A percentile compares a stretch with the other conserved stretches of the same genome.
Evolutionary conservation across 1,284 basidiomycete species (phyloP).

Genomic region (Athelia sp.): DNA sequence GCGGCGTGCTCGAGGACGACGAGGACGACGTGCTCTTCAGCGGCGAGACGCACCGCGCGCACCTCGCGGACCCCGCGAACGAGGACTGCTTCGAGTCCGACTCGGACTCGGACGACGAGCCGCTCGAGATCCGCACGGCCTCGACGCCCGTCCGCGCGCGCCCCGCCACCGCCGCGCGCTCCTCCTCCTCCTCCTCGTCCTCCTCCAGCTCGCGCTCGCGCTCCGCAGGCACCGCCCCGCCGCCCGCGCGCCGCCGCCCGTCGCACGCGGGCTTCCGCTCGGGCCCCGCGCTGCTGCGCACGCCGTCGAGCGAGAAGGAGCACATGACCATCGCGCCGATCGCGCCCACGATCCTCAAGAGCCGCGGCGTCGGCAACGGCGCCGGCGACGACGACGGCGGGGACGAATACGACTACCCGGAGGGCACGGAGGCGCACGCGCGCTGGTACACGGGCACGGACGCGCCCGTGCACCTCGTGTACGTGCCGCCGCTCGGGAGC

Average conservation of each 20-base stretch:
- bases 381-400: not conserved
- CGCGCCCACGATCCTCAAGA: constrained; percentile 91
- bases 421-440: not conserved
- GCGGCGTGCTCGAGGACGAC: constrained; percentile 25
- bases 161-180: constrained; percentile 9
- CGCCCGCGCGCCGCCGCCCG: constrained; percentile 7
- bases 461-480: constrained; percentile 60
- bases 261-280: constrained; percentile 10
- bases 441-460: not conserved
- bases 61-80: constrained; percentile 21
- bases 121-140: constrained; percentile 46
- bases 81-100: constrained; percentile 24
- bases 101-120: constrained; percentile 40
- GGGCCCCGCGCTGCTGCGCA: constrained; percentile 28
- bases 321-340: constrained; percentile 92
- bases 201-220: constrained; percentile 29
- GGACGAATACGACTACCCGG: constrained; percentile 21
- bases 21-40: constrained; percentile 9
- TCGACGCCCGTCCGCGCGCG: constrained; percentile 5
- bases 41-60: constrained; percentile 3
- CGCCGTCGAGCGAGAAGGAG: constrained; percentile 41
- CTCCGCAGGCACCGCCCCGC: constrained; percentile 11
- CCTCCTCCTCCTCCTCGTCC: constrained; percentile 36
- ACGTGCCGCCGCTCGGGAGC: constrained; percentile 58
- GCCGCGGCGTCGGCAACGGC: constrained; percentile 46